Evolutionary conservation across 345 rosid species (phyloP), one percentile per base, ranked within the genome.

Genomic region (Gossypium mustelinum): DNA sequence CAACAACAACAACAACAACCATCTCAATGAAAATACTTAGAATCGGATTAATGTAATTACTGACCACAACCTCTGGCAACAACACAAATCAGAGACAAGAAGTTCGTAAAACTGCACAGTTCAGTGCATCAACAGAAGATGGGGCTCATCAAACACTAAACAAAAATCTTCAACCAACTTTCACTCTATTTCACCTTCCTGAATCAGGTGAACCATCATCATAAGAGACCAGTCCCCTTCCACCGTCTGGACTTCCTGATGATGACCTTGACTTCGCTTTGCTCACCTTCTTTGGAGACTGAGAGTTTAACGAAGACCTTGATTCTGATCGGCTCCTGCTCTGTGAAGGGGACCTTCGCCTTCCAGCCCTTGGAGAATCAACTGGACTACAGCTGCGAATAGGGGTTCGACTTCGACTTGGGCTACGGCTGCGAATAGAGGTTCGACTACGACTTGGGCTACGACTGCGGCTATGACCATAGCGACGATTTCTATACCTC

Each of bases 201-300:
- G 89, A 85, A 47, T 84, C 92, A 3, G 90, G 91, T 20, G 96
- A 87, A 60, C 85, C 88, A 78, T 88, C 91, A 0, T 87, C 98
- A 72, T 93, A 95, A 3, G 92, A 86, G 68, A 95, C 99, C 71
- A 95, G 84, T 55, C 93, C 85, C 80, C 78, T 83, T 76, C 78
- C 79, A 47, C 85, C 90, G 9, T 68, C 75, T 14, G 90, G 84
- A 82, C 95, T 86, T 61, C 85, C 84, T 29, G 89, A 90, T 6
- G 97, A 86, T 12, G 97, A 89, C 76, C 83, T 86, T 7, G 97
- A 91, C 67, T 84, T 80, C 41, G 81, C 84, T 84, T 82, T 92
- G 80, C 79, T 79, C 2, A 62, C 69, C 13, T 69, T 84, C 84
- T 76, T 81, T 4, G 98, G 93, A 25, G 97, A 86, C 71, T 84